Conservation (phyloP, 306 rosid genomes). For the Heteromeles arbutifolia region DNA sequence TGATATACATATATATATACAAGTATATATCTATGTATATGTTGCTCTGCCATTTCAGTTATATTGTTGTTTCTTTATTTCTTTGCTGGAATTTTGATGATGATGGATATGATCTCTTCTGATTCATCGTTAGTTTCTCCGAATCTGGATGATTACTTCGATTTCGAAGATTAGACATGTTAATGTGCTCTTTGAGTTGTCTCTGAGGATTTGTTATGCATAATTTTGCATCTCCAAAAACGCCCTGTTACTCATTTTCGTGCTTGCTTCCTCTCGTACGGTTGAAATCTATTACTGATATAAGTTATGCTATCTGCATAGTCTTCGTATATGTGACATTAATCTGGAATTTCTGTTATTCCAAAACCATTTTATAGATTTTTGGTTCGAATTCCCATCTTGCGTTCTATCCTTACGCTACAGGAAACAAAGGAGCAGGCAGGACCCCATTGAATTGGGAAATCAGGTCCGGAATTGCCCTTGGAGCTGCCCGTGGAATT, state of each 20-base stretch:
- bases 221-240: background rate
- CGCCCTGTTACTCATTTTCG: background rate
- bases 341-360: background rate
- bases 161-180: background rate
- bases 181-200: background rate
- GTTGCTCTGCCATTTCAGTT: background rate
- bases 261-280: background rate
- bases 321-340: background rate
- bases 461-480: conserved; percentile 39
- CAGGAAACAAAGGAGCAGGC: conserved; percentile 52
- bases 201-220: background rate
- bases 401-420: background rate
- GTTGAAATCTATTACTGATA: background rate
- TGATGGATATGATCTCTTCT: background rate
- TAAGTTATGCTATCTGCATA: background rate
- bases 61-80: background rate
- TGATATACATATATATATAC: too few relatives aligned
- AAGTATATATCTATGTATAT: too few relatives aligned
- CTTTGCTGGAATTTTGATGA: background rate
- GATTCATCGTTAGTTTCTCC: background rate
- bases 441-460: conserved; percentile 53
- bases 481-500: conserved; percentile 39
- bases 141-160: background rate
- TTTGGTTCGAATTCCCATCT: background rate
- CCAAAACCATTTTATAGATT: background rate